Evolutionary conservation across 75 land plant genomes (phyloP), one percentile per base, ranked within the genome.

Genomic region (Adiantum capillusveneris): DNA sequence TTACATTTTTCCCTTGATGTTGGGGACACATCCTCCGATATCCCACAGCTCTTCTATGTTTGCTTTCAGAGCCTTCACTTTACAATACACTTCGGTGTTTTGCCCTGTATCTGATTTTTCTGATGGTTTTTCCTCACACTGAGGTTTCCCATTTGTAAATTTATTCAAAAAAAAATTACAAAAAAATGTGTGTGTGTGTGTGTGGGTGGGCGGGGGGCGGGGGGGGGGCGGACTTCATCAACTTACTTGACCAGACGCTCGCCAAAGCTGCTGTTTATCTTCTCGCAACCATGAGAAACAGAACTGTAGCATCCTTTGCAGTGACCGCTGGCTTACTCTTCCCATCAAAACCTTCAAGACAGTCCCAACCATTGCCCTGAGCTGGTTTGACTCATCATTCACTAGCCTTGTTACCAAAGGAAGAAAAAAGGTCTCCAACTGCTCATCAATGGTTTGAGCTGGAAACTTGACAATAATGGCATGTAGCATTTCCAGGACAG

Each of bases 401-500:
- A 79, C 77, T 63, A 94, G 57, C 52, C 84, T 63, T 42, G 65
- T 66, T 30, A 90, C 87, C 63, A 94, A 74, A 56, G 85, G 78
- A 22, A 94, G 60, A 69, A 84, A 86, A 20, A 94, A 59, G 20
- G 73, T 71, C 45, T 79, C 67, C 12, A 82, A 79, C 19, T 78
- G 82, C 44, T 73, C 76, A 63, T 81, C 85, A 37, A 94, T 50
- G 29, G 71, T 60, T 25, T 53, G 64, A 45, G 58, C 58, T n/a
- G 91, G 91, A 76, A 89, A 90, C 64, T 86, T 94, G 36, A 59
- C 52, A 27, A 89, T 65, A 25, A 90, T 70, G 20, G 78, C 66
- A 62, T 89, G 83, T 18, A 94, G 70, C 99, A 94, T 86, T 54
- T 94, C 99, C 60, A 94, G 78, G 31, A 76, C 96, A 50, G 96